Conservation (phyloP, 805 yeast genomes). For the Cyberlindnera nakhonratchasimensis region DNA sequence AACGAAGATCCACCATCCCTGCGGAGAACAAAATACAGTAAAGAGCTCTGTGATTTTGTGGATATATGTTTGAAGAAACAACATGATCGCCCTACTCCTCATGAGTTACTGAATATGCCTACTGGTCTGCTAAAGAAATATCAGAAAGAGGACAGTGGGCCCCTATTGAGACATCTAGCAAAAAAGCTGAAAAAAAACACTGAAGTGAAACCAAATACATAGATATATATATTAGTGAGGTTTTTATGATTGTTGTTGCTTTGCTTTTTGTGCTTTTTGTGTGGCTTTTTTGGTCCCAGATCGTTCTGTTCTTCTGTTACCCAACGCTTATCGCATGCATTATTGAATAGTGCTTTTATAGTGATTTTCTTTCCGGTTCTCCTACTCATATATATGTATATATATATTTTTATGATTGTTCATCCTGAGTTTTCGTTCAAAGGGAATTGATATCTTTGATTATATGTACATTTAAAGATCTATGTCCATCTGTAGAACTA, state of each 20-base stretch:
- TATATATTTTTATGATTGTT: too few relatives aligned
- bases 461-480: not conserved
- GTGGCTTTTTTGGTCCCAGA: too few relatives aligned
- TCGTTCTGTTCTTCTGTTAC: too few relatives aligned
- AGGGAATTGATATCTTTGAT: too few relatives aligned
- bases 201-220: not conserved
- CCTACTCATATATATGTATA: too few relatives aligned
- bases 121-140: slow-evolving; percentile 31
- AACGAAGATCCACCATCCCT: slow-evolving; percentile 87
- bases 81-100: slow-evolving; percentile 64
- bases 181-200: slow-evolving; percentile 29
- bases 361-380: too few relatives aligned
- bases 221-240: too few relatives aligned
- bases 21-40: slow-evolving; percentile 38
- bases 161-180: slow-evolving; percentile 41
- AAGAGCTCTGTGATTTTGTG: slow-evolving; percentile 62
- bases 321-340: too few relatives aligned
- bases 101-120: slow-evolving; percentile 51
- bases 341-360: too few relatives aligned
- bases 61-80: slow-evolving; percentile 73
- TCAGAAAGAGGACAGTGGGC: slow-evolving; percentile 31
- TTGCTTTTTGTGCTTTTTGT: too few relatives aligned
- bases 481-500: not conserved
- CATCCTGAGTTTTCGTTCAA: too few relatives aligned
- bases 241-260: too few relatives aligned